Evolutionary conservation across 148 eudicot genomes (phyloP), one percentile per base, ranked within the genome.

Genomic region (Cornus florida): DNA sequence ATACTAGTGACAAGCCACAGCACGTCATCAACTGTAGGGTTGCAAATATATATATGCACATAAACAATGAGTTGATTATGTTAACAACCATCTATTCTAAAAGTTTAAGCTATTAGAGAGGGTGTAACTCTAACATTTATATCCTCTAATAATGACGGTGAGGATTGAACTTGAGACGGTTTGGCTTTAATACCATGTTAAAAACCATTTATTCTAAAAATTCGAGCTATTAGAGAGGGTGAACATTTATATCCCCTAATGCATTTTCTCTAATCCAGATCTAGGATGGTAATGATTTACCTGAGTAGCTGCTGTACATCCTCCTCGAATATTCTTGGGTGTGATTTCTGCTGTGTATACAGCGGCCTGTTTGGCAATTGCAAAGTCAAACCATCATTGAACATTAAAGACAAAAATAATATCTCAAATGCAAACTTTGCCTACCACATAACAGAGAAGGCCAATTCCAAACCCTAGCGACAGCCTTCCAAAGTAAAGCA

Each of bases 261-360:
- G 38, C 91, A 35, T 35, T 35, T 33, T 4, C 17, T 62, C 7
- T n/a, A 38, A 13, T 35, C 8, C 48, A 59, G 60, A 32, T 60
- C n/a, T n/a, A 14, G 22, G 13, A 23, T 48, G 10, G 43, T 62
- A 23, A 57, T 14, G 8, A 22, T 48, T 64, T 84, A 80, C 86
- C 86, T 67, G 77, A 77, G 38, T 73, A 69, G 66, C 75, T 16
- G 83, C 73, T 19, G 80, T 65, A 72, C 77, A 76, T 22, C 82
- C 89, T 60, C 93, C 93, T 35, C 93, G 87, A 75, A 84, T 80
- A 46, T 88, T 82, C 73, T 76, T 83, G 57, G 93, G 93, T 48
- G 90, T 53, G 24, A 90, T 86, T 77, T 90, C 93, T 8, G 88
- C 89, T 10, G 87, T 65, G 71, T 88, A 90, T 50, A 87, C 81